Conservation (phyloP, 768 basidiomycete genomes). For the Rhodotorula diobovata region DNA sequence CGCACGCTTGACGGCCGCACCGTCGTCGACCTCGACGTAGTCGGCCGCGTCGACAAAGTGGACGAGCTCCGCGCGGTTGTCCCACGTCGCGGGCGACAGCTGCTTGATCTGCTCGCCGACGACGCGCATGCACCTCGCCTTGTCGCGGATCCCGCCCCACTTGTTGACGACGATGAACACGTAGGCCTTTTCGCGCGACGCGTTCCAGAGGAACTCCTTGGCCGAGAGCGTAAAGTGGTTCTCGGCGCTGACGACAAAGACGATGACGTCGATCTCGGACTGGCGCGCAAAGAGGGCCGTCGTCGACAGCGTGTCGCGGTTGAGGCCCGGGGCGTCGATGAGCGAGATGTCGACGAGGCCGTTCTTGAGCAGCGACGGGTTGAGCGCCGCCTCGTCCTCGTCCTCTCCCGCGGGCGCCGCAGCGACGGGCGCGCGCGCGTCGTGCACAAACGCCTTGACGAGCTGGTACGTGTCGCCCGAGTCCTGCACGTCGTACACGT, state of each 20-base stretch:
- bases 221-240: constrained; percentile 97
- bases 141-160: constrained; percentile 90
- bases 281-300: constrained; percentile 92
- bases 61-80: constrained; percentile 85
- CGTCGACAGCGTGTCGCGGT: constrained; percentile 89
- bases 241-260: constrained; percentile 95
- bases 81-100: constrained; percentile 84
- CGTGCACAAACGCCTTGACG: constrained; percentile 83
- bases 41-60: constrained; percentile 93
- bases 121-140: constrained; percentile 78
- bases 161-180: constrained; percentile 99
- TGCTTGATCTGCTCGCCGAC: constrained; percentile 91
- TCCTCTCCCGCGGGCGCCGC: constrained; percentile 47
- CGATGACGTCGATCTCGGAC: constrained; percentile 96
- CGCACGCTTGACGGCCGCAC: constrained; percentile 55
- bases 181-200: constrained; percentile 94
- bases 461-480: constrained; percentile 69
- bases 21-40: constrained; percentile 44
- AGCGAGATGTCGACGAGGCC: constrained; percentile 89
- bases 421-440: constrained; percentile 68
- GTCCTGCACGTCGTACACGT: constrained; percentile 73
- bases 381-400: constrained; percentile 44
- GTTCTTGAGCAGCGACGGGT: constrained; percentile 41
- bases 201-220: constrained; percentile 85
- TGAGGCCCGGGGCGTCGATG: constrained; percentile 96